Conservation (phyloP, 2,329 filamentous ascomycete species). For the Colletotrichum costaricense region DNA sequence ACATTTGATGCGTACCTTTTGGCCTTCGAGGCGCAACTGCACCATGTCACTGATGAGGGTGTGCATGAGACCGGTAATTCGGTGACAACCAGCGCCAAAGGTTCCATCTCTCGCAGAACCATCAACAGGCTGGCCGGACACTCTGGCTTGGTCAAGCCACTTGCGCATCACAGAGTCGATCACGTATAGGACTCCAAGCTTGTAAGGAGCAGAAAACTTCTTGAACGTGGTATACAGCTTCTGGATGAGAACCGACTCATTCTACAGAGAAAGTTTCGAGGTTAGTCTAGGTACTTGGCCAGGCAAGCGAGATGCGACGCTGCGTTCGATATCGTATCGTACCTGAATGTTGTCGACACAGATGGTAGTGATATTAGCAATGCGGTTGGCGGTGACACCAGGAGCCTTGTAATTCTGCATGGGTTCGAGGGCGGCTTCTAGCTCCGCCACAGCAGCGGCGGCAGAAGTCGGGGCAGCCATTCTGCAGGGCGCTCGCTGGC, state of each 20-base stretch:
- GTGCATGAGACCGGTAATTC: slow-evolving; percentile 94
- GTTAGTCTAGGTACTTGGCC: slow-evolving; percentile 40
- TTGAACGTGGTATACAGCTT: slow-evolving; percentile 98
- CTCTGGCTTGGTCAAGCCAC: slow-evolving; percentile 96
- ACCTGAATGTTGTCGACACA: slow-evolving; percentile 94
- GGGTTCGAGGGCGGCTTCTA: slow-evolving; percentile 90
- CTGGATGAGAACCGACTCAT: slow-evolving; percentile 93
- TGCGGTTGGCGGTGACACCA: slow-evolving; percentile 93
- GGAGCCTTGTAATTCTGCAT: slow-evolving; percentile 93
- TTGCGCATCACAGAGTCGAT: slow-evolving; percentile 99
- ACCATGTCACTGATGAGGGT: slow-evolving; percentile 96
- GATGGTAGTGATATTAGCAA: slow-evolving; percentile 85
- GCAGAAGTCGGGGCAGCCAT: slow-evolving; percentile 70
- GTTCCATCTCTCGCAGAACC: slow-evolving; percentile 88
- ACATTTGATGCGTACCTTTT: slow-evolving; percentile 83
- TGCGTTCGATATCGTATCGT: slow-evolving; percentile 60
- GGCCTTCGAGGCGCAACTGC: slow-evolving; percentile 86
- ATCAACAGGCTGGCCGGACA: slow-evolving; percentile 83
- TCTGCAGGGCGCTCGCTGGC: slow-evolving; percentile 39
- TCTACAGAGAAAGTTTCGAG: slow-evolving; percentile 64
- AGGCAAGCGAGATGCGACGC: slow-evolving; percentile 7
- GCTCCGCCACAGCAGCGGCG: slow-evolving; percentile 79
- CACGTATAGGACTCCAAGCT: slow-evolving; percentile 98
- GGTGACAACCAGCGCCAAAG: slow-evolving; percentile 93
- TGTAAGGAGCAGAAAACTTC: slow-evolving; percentile 93